Conservation (phyloP, 2,329 filamentous ascomycete species). For the Colletotrichum euphorbiae region DNA sequence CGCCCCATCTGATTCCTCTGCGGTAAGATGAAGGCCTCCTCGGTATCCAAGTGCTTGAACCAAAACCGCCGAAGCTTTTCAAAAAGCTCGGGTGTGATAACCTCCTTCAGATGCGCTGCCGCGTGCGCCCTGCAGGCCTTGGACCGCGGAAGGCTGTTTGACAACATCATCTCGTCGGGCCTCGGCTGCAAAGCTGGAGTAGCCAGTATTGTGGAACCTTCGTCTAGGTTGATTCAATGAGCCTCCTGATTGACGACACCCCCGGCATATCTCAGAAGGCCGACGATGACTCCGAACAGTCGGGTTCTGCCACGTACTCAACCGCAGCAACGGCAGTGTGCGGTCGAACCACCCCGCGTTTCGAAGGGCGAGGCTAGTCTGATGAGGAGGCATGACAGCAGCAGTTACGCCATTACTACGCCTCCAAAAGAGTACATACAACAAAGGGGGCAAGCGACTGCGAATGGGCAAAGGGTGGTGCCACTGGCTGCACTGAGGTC, state of each 20-base stretch:
- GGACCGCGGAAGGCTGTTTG: constrained; percentile 24
- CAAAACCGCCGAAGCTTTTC: constrained; percentile 51
- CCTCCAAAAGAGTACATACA: not conserved
- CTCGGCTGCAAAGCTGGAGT: not conserved
- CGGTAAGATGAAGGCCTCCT: constrained; percentile 46
- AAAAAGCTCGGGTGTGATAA: constrained; percentile 48
- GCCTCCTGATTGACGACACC: not conserved
- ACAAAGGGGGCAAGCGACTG: not conserved
- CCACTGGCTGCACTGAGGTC: constrained; percentile 25
- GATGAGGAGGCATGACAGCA: constrained; percentile 23
- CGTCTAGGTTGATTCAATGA: not conserved
- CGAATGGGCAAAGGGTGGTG: constrained; percentile 25
- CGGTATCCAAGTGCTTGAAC: constrained; percentile 50
- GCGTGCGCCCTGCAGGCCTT: constrained; percentile 33
- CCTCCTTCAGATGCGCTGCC: constrained; percentile 30
- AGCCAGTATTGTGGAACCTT: not conserved
- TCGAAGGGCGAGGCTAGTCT: constrained; percentile 27
- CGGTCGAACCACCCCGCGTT: constrained; percentile 32
- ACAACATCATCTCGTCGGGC: constrained; percentile 24
- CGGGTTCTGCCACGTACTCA: constrained; percentile 9
- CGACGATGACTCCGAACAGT: constrained; percentile 11
- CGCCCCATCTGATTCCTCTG: constrained; percentile 43
- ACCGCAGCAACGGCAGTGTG: not conserved
- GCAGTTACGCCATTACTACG: not conserved
- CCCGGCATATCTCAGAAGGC: constrained; percentile 6